These are phyloP conservation scores for Gamsiella multidivaricata DNA, from an alignment of 192 early-diverging fungal genomes.

Conservation along the genomic window DNA sequence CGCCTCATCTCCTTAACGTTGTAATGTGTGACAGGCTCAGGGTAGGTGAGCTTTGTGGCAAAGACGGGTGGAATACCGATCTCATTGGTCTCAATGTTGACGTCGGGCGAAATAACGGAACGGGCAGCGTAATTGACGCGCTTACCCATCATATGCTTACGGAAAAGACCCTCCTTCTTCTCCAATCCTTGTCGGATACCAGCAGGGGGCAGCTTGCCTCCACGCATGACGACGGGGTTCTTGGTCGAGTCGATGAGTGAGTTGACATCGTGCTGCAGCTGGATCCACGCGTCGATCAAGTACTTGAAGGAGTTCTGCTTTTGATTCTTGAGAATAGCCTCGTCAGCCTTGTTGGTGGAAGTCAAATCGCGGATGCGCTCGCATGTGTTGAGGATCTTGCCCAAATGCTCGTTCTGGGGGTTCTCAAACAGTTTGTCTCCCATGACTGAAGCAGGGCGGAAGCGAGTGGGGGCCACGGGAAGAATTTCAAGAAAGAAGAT, in stretches of 20 bases:
- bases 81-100: slow-evolving; percentile 97
- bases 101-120: slow-evolving; percentile 97
- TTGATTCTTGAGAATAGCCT: slow-evolving; percentile 32
- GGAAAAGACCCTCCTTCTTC: slow-evolving; percentile 99
- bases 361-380: slow-evolving; percentile 71
- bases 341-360: slow-evolving; percentile 25
- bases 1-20: slow-evolving; percentile 92
- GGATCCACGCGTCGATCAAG: slow-evolving; percentile 74
- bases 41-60: slow-evolving; percentile 94
- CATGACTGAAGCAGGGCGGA: slow-evolving; percentile 94
- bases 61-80: slow-evolving; percentile 98
- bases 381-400: slow-evolving; percentile 85
- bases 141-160: slow-evolving; percentile 99
- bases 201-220: slow-evolving; percentile 78
- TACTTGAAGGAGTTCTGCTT: slow-evolving; percentile 35
- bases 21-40: slow-evolving; percentile 96
- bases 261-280: slow-evolving; percentile 91
- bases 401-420: slow-evolving; percentile 93
- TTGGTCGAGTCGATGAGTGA: slow-evolving; percentile 93
- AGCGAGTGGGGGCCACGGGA: slow-evolving; percentile 91
- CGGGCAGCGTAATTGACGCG: slow-evolving; percentile 99
- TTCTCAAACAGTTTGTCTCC: slow-evolving; percentile 91
- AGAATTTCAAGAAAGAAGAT: slow-evolving; percentile 96
- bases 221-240: slow-evolving; percentile 70
- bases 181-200: slow-evolving; percentile 97